Percentiles rank a stretch among this genome's conserved stretches.
Conservation (phyloP, 768 basidiomycete species). For the Amanita brunnescens region DNA sequence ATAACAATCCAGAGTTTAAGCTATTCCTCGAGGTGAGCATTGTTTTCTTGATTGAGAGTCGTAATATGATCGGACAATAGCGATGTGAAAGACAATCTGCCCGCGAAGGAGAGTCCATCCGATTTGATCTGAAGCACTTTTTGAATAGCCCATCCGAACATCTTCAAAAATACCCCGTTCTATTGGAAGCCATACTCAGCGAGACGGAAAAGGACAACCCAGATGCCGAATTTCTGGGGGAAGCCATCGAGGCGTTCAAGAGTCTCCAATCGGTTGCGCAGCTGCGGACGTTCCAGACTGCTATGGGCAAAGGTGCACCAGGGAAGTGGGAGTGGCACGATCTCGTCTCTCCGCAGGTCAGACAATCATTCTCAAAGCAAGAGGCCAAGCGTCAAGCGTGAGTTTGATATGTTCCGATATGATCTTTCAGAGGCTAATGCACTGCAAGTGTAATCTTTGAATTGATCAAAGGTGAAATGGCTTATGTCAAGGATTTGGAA, state of each 20-base stretch:
- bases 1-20: slow-evolving; percentile 74
- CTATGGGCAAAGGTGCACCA: slow-evolving; percentile 74
- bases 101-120: slow-evolving; percentile 25
- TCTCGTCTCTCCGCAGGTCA: slow-evolving; percentile 58
- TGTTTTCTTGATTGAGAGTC: not conserved
- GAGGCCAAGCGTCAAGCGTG: slow-evolving; percentile 83
- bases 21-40: slow-evolving; percentile 73
- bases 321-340: slow-evolving; percentile 89
- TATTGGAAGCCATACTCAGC: slow-evolving; percentile 79
- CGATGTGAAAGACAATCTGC: slow-evolving; percentile 35
- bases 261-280: slow-evolving; percentile 75
- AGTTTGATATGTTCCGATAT: not conserved
- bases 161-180: slow-evolving; percentile 79
- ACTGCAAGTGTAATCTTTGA: slow-evolving; percentile 77
- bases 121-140: slow-evolving; percentile 68
- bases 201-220: slow-evolving; percentile 77
- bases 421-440: not conserved
- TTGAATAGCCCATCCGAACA: slow-evolving; percentile 75
- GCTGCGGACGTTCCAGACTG: slow-evolving; percentile 82
- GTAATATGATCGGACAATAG: slow-evolving; percentile 16
- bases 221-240: slow-evolving; percentile 71
- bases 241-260: slow-evolving; percentile 77
- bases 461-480: slow-evolving; percentile 93
- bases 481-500: slow-evolving; percentile 90
- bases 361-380: slow-evolving; percentile 52